Evolutionary conservation across 768 basidiomycete species (phyloP).

Genomic region (Cubamyces sp.): DNA sequence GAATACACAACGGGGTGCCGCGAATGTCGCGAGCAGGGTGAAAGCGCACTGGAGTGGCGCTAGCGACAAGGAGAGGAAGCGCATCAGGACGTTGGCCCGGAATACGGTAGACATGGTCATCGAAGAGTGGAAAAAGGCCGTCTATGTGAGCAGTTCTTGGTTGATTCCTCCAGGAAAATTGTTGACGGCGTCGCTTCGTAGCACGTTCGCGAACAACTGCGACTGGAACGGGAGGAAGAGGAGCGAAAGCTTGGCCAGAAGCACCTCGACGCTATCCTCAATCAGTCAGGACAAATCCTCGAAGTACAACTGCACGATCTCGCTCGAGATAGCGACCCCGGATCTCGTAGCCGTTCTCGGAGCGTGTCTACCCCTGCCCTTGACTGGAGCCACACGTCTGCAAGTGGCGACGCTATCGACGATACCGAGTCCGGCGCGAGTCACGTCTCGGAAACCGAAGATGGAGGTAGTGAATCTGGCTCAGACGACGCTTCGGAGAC

Average conservation of each 20-base stretch:
- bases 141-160: slow-evolving; percentile 59
- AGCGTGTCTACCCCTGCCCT: slow-evolving; percentile 36
- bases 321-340: slow-evolving; percentile 39
- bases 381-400: slow-evolving; percentile 31
- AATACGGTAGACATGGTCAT: slow-evolving; percentile 70
- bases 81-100: slow-evolving; percentile 68
- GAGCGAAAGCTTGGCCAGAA: slow-evolving; percentile 78
- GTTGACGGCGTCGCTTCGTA: slow-evolving; percentile 32
- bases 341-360: slow-evolving; percentile 56
- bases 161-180: background rate
- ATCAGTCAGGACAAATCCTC: slow-evolving; percentile 85
- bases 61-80: slow-evolving; percentile 71
- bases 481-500: slow-evolving; percentile 6
- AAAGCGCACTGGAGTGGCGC: slow-evolving; percentile 78
- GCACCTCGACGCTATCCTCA: slow-evolving; percentile 88
- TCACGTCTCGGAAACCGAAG: slow-evolving; percentile 33
- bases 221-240: slow-evolving; percentile 69
- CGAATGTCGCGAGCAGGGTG: slow-evolving; percentile 64
- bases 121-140: slow-evolving; percentile 86
- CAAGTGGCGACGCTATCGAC: slow-evolving; percentile 14
- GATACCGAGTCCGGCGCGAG: slow-evolving; percentile 36
- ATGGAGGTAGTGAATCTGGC: slow-evolving; percentile 37
- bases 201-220: slow-evolving; percentile 76
- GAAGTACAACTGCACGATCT: slow-evolving; percentile 82
- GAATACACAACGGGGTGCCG: slow-evolving; percentile 49